Conservation (phyloP, 208 protist genomes). For the Leishmania martiniquensis region DNA sequence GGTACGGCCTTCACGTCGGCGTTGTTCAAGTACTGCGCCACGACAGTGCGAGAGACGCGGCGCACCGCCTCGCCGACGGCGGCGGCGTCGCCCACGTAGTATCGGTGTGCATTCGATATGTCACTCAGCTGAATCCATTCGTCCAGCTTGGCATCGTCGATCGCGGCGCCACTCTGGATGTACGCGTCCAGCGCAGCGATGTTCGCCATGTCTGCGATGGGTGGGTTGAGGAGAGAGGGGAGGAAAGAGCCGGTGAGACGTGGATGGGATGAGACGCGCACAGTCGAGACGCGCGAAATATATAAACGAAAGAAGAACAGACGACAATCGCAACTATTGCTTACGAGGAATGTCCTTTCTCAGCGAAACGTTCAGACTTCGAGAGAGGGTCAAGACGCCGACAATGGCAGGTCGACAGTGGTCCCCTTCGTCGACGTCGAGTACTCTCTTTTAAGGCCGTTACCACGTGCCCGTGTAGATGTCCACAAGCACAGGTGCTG, state of each 20-base stretch:
- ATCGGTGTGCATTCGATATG: conserved; percentile 44
- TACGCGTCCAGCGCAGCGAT: conserved; percentile 51
- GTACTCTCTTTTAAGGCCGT: neutral
- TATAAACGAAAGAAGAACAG: no score
- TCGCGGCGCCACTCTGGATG: conserved; percentile 38
- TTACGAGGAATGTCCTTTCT: neutral
- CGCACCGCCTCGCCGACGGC: conserved; percentile 39
- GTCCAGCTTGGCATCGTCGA: conserved; percentile 63
- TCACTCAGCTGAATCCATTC: conserved; percentile 77
- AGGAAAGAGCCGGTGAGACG: neutral
- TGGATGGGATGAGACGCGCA: neutral
- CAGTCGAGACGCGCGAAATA: neutral
- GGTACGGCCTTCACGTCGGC: conserved; percentile 63
- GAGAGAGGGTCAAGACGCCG: neutral
- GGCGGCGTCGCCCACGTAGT: conserved; percentile 50
- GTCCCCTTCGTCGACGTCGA: neutral
- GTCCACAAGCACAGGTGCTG: neutral
- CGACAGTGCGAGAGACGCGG: conserved; percentile 43
- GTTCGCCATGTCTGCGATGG: conserved; percentile 20
- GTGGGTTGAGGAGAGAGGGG: neutral
- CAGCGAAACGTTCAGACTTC: no score
- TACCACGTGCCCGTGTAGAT: neutral
- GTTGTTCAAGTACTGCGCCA: conserved; percentile 86
- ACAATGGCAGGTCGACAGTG: neutral
- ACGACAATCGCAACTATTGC: neutral